Conservation (phyloP, 352 stramenopile species). For the Blastocystis sp. region DNA sequence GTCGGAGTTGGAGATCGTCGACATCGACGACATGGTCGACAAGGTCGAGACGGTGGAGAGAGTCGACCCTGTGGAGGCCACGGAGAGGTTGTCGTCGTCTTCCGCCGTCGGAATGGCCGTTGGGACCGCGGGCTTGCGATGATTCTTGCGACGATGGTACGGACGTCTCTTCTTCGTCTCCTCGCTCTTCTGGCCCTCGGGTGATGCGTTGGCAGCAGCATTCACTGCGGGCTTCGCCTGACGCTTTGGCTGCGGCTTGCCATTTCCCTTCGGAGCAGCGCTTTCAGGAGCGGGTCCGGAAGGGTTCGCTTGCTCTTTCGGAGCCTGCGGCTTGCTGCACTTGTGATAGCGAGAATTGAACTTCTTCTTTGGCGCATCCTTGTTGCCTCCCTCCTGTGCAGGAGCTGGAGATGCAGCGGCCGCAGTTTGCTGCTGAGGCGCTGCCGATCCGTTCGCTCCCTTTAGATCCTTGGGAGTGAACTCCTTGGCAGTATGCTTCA, state of each 20-base stretch:
- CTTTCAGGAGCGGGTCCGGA: neutral
- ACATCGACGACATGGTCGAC: neutral
- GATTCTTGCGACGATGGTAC: neutral
- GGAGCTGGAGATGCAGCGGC: neutral
- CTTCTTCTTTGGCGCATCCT: neutral
- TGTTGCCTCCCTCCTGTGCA: neutral
- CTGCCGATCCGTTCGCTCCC: neutral
- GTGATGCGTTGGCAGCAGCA: neutral
- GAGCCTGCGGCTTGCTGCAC: neutral
- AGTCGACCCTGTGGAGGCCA: neutral
- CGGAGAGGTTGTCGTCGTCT: neutral
- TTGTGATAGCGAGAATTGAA: neutral
- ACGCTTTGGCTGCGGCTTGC: neutral
- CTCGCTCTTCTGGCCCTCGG: neutral
- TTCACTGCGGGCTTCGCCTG: neutral
- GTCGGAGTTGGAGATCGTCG: slow-evolving; percentile 18
- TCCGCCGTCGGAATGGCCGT: neutral
- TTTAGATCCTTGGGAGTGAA: neutral
- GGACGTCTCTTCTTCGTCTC: neutral
- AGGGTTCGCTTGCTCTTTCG: neutral
- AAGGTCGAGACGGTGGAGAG: slow-evolving; percentile 23
- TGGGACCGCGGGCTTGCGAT: neutral
- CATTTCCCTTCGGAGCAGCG: neutral
- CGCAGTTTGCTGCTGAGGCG: neutral
- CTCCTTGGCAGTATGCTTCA: neutral